Percentiles rank a stretch among this genome's conserved stretches.
Evolutionary conservation across 1,139 yeast genomes (phyloP).

Genomic region (Protomyces lactucae-debilis): DNA sequence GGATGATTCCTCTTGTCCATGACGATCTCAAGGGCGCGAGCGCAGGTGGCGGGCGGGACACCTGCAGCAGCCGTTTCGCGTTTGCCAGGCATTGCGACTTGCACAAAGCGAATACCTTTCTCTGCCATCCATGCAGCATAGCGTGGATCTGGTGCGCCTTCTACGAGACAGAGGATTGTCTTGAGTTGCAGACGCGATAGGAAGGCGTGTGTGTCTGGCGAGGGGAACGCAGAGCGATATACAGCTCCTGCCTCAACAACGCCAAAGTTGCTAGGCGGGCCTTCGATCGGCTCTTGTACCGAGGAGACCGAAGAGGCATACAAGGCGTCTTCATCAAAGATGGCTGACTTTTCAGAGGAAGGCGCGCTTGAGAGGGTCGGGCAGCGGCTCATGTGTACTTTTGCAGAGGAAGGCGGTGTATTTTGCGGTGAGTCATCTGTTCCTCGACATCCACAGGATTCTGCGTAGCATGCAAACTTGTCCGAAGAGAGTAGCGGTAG

Average conservation of each 20-base stretch:
- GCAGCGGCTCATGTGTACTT: not conserved
- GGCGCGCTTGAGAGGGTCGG: not conserved
- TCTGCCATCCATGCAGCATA: conserved; percentile 58
- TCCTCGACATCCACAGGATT: not conserved
- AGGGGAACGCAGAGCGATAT: conserved; percentile 85
- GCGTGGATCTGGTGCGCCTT: conserved; percentile 86
- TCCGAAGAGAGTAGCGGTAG: not conserved
- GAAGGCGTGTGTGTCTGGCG: conserved; percentile 72
- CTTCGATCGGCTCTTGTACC: not conserved
- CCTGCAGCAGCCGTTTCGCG: conserved; percentile 82
- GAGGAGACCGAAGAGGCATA: not conserved
- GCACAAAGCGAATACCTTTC: conserved; percentile 65
- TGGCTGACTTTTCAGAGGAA: not conserved
- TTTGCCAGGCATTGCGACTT: conserved; percentile 90
- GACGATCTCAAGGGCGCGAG: conserved; percentile 75
- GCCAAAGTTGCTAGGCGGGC: conserved; percentile 56
- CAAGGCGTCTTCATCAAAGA: not conserved
- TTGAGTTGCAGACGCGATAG: conserved; percentile 58
- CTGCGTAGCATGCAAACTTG: not conserved
- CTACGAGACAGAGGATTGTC: conserved; percentile 65
- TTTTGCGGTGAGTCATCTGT: not conserved
- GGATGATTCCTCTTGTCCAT: conserved; percentile 85
- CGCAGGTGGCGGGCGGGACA: conserved; percentile 66
- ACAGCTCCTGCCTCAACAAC: conserved; percentile 66
- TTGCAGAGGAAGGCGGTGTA: not conserved